Base-by-base conservation (phyloP, 345 rosid species). In the Triadica sebifera region DNA sequence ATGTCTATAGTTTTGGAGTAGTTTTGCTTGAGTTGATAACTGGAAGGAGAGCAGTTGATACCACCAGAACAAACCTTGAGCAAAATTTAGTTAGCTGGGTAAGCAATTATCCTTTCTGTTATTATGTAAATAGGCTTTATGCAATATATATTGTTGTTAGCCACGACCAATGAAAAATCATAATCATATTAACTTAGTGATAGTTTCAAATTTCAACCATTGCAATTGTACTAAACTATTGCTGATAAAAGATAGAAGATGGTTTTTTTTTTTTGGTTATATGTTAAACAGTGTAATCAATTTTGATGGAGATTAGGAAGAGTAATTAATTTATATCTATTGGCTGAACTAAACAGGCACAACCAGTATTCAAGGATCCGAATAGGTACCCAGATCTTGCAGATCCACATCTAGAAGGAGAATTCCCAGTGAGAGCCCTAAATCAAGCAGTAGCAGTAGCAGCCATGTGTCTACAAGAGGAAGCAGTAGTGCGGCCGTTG, bases 1-100 rank as follows among this genome's bases (percentile, higher is more conserved):
- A 95, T 76, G 98, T 95, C 8, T 95, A 95, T 75, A 91, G 94
- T 77, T 93, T 93, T 10, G 99, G 99, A 55, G 99, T 95, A 13
- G 98, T 95, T 74, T 75, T 95, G 78, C 74, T 95, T 80, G 99
- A 95, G 72, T 58, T 93, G 78, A 93, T 95, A 84, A 89, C 94
- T 1, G 99, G 99, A 68, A 76, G 89, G 68, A 85, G 97, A 80
- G 97, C 77, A 71, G 81, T 93, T 52, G 98, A 93, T 73, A 84
- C 91, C 13, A 86, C 84, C 5, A 88, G 89, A 81, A 80, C 87
- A 15, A 82, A 62, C 45, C 52, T 76, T 1, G 92, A 95, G 82
- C 98, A 95, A 75, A 88, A 86, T 80, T 85, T 95, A 2, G 94
- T 95, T 13, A 10, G 86, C 73, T 95, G 99, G 99, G 98, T 92